Evolutionary conservation across 208 protist genomes (phyloP).

Genomic region (Acanthamoeba castellanii): DNA sequence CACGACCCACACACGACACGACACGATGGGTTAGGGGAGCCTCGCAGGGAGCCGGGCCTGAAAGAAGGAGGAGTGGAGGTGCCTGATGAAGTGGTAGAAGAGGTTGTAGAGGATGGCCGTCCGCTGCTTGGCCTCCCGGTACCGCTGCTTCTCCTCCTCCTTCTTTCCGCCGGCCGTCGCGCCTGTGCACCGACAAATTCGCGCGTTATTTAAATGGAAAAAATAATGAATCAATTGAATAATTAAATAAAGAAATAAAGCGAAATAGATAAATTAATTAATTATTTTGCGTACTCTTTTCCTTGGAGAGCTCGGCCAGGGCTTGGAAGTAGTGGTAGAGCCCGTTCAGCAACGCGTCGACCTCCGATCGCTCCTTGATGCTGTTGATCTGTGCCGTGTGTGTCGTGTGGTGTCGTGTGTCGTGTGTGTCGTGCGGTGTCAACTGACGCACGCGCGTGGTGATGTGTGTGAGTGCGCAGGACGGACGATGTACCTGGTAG

Average conservation of each 20-base stretch:
- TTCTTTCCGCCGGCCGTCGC: conserved; percentile 6
- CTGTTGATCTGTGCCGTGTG: background rate
- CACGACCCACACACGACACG: background rate
- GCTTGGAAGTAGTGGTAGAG: conserved; percentile 16
- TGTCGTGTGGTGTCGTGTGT: too few species aligned
- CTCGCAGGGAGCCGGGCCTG: background rate
- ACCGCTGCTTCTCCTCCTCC: conserved; percentile 66
- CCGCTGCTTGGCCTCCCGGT: background rate
- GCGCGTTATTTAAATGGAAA: background rate
- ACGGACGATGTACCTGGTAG: background rate
- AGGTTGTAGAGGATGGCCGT: conserved; percentile 61
- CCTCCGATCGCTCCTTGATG: conserved; percentile 21
- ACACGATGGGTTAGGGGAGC: background rate
- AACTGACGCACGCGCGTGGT: background rate
- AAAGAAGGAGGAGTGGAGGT: background rate
- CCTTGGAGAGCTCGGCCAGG: background rate
- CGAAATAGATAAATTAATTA: too few species aligned
- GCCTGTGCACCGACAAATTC: background rate
- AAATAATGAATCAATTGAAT: background rate
- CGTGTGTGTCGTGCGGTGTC: background rate
- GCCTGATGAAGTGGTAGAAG: conserved; percentile 59
- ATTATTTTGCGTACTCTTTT: background rate
- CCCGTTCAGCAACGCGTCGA: conserved; percentile 35
- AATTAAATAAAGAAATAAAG: background rate
- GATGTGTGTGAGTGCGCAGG: too few species aligned